phyloP scores from a whole-genome alignment of 768 basidiomycete species.

The Coprinellus micaceus region DNA sequence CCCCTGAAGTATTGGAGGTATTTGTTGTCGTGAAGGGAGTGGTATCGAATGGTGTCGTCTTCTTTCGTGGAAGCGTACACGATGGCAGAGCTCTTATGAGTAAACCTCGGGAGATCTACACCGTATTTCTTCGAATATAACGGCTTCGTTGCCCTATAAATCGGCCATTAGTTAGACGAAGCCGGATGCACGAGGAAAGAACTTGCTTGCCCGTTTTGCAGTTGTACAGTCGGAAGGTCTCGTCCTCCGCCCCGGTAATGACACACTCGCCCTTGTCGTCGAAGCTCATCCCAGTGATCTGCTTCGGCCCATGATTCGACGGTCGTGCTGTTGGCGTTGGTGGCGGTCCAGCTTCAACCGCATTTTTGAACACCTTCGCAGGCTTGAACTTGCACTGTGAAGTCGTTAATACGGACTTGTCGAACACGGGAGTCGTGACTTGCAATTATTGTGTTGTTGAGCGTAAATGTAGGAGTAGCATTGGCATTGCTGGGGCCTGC shows the following conservation, averaged over 20 bases:
- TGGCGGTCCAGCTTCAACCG: conserved; percentile 60
- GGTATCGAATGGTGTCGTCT: conserved; percentile 92
- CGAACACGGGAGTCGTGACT: not conserved
- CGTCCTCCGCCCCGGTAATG: conserved; percentile 88
- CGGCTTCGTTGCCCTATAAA: conserved; percentile 65
- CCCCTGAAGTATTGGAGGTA: conserved; percentile 95
- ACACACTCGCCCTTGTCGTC: conserved; percentile 87
- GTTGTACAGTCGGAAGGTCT: conserved; percentile 85
- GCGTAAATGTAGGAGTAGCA: conserved; percentile 28
- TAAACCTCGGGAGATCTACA: conserved; percentile 90
- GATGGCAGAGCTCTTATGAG: conserved; percentile 83
- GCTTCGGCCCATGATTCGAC: conserved; percentile 48
- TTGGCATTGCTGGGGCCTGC: conserved; percentile 9
- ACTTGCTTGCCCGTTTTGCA: conserved; percentile 94
- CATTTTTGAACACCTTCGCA: conserved; percentile 81
- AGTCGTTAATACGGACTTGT: conserved; percentile 8
- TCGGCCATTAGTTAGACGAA: conserved; percentile 14
- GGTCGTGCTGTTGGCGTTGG: conserved; percentile 36
- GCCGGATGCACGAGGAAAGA: conserved; percentile 18
- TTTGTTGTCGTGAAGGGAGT: conserved; percentile 93
- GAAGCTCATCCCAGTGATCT: conserved; percentile 86
- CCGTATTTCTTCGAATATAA: conserved; percentile 96
- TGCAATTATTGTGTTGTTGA: conserved; percentile 50
- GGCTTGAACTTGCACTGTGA: conserved; percentile 74
- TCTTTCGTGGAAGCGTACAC: conserved; percentile 92